Percentiles rank a stretch among this genome's conserved stretches.
phyloP scores from a whole-genome alignment of 164 flowering plant genomes.

The Kalanchoe fedtschenkoi region DNA sequence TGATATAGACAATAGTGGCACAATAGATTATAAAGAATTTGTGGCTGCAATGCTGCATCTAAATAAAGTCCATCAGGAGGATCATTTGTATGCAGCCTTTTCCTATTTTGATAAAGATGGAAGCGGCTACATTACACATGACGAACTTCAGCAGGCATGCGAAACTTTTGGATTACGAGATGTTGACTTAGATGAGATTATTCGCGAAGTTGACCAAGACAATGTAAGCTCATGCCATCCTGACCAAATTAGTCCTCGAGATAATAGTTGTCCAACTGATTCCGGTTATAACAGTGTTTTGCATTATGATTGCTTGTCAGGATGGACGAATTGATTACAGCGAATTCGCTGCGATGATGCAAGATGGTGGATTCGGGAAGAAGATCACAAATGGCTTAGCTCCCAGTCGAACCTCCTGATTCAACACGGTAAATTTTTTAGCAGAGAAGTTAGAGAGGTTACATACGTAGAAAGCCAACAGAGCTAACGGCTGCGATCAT shows the following conservation, averaged over 20 bases:
- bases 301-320: conserved; percentile 22
- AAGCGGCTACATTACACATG: too few species aligned
- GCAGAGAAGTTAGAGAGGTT: neutral
- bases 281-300: neutral
- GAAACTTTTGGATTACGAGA: conserved; percentile 42
- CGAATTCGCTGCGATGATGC: conserved; percentile 80
- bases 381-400: conserved; percentile 3
- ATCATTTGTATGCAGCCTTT: conserved; percentile 27
- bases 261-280: neutral
- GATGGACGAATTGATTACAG: conserved; percentile 74
- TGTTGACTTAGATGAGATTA: conserved; percentile 43
- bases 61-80: conserved; percentile 53
- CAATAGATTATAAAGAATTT: conserved; percentile 59
- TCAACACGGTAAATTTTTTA: neutral
- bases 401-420: neutral
- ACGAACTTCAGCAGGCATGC: conserved; percentile 68
- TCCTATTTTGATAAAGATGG: too few species aligned
- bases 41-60: conserved; percentile 60
- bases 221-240: conserved; percentile 27
- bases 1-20: conserved; percentile 59
- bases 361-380: conserved; percentile 30
- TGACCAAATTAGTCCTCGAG: neutral
- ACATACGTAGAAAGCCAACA: neutral
- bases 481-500: too few species aligned
- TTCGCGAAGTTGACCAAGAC: conserved; percentile 64